phyloP scores from a whole-genome alignment of 2,329 filamentous ascomycete species.

The Rosellinia necatrix region DNA sequence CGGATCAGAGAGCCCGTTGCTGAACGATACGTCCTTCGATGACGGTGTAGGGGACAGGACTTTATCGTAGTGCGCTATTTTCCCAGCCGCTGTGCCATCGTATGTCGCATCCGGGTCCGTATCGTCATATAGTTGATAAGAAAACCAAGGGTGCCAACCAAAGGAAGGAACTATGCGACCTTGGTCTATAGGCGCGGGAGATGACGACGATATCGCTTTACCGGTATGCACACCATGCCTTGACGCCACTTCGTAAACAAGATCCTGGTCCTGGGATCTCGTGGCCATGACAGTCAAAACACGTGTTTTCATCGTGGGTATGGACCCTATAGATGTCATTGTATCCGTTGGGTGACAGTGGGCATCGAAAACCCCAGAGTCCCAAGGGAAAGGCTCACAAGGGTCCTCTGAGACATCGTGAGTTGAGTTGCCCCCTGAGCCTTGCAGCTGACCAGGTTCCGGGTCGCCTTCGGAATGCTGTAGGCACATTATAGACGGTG shows the following conservation, averaged over 20 bases:
- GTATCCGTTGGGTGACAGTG: slow-evolving; percentile 87
- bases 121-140: slow-evolving; percentile 74
- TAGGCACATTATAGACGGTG: slow-evolving; percentile 34
- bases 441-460: slow-evolving; percentile 13
- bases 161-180: slow-evolving; percentile 70
- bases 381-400: slow-evolving; percentile 65
- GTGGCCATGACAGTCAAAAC: slow-evolving; percentile 78
- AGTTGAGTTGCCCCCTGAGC: slow-evolving; percentile 10
- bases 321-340: slow-evolving; percentile 61
- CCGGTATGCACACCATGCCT: slow-evolving; percentile 52
- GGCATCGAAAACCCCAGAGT: slow-evolving; percentile 73
- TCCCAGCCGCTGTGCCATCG: slow-evolving; percentile 44
- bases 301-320: slow-evolving; percentile 68
- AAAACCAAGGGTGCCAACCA: slow-evolving; percentile 89
- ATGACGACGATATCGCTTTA: slow-evolving; percentile 26
- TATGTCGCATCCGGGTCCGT: slow-evolving; percentile 45
- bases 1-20: slow-evolving; percentile 61
- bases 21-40: slow-evolving; percentile 49
- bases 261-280: slow-evolving; percentile 72
- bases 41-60: slow-evolving; percentile 62
- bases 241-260: slow-evolving; percentile 67
- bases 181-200: slow-evolving; percentile 18
- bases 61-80: slow-evolving; percentile 65
- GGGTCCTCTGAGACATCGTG: slow-evolving; percentile 8
- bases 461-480: slow-evolving; percentile 29